Percentiles rank a stretch among this genome's conserved stretches.
Conservation (phyloP, 345 rosid species). For the Geranium brycei region DNA sequence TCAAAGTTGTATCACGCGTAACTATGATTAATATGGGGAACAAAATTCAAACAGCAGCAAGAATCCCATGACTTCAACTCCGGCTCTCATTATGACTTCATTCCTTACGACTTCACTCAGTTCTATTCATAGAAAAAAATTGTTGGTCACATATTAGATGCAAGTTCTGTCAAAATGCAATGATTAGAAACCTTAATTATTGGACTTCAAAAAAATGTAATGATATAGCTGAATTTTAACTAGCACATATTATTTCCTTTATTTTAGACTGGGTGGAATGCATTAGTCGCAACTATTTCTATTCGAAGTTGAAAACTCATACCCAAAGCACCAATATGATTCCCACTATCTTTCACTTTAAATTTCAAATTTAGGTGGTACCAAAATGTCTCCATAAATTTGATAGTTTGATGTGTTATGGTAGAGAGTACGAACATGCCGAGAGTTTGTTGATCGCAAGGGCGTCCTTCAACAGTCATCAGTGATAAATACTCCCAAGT, state of each 20-base stretch:
- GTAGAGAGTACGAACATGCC: constrained; percentile 79
- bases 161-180: neutral
- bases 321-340: neutral
- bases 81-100: too few relatives aligned
- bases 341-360: neutral
- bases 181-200: neutral
- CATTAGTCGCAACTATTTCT: neutral
- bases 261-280: too few relatives aligned
- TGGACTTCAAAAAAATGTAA: neutral
- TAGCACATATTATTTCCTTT: neutral
- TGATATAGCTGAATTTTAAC: neutral
- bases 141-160: too few relatives aligned
- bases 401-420: constrained; percentile 6
- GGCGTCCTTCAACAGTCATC: constrained; percentile 74
- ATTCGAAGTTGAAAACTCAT: neutral
- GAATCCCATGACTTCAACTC: too few relatives aligned
- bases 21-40: neutral
- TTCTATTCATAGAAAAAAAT: too few relatives aligned
- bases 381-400: constrained; percentile 4
- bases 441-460: constrained; percentile 73
- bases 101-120: too few relatives aligned
- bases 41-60: neutral
- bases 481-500: constrained; percentile 69
- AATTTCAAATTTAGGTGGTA: neutral
- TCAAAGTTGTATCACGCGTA: neutral